Evolutionary conservation across 768 basidiomycete species (phyloP).

Genomic region (Collybia mongolica): DNA sequence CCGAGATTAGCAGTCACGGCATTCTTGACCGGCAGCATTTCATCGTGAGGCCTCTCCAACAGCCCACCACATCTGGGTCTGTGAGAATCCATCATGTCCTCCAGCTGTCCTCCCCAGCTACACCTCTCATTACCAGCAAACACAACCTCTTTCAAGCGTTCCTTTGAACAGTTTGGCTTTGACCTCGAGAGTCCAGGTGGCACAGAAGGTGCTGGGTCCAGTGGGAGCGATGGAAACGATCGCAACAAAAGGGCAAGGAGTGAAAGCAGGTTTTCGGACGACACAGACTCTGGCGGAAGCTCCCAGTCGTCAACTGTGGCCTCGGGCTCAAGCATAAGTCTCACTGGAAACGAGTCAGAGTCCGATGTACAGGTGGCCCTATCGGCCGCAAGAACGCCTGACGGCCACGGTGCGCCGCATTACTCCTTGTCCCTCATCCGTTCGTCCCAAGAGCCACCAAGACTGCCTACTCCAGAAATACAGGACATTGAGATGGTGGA

Average conservation of each 20-base stretch:
- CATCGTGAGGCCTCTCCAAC: background rate
- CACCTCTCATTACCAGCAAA: conserved; percentile 49
- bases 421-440: conserved; percentile 13
- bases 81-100: conserved; percentile 33
- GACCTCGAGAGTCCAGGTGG: conserved; percentile 48
- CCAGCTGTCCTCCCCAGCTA: conserved; percentile 48
- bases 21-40: background rate
- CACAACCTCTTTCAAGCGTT: conserved; percentile 58
- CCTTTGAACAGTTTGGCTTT: conserved; percentile 58
- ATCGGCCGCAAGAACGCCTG: conserved; percentile 13
- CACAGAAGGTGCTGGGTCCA: conserved; percentile 21
- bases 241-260: conserved; percentile 61
- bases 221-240: conserved; percentile 38
- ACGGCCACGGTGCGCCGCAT: conserved; percentile 15
- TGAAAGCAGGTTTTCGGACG: conserved; percentile 43
- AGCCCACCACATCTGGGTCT: conserved; percentile 7
- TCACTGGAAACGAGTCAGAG: conserved; percentile 7
- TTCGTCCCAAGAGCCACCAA: conserved; percentile 28
- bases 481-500: conserved; percentile 55
- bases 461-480: conserved; percentile 42
- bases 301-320: conserved; percentile 34
- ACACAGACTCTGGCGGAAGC: conserved; percentile 29
- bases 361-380: conserved; percentile 4
- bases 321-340: conserved; percentile 22
- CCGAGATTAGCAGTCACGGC: no score